Percentiles rank a stretch among this genome's conserved stretches.
phyloP scores from a whole-genome alignment of 371 early-diverging fungal species.

The Fennellomyces sp. region DNA sequence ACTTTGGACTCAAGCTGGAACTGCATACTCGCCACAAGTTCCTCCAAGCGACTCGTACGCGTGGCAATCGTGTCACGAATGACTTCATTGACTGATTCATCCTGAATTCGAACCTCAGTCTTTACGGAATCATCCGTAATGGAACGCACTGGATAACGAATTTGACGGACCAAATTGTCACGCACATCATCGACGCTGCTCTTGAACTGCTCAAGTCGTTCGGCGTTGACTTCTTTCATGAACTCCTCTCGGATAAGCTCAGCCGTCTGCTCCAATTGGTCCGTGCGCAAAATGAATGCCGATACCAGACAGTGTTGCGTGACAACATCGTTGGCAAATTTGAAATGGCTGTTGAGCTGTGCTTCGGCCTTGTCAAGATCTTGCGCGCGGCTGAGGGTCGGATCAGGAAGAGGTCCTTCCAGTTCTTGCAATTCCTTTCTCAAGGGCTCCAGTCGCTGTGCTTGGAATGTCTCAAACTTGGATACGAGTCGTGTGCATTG shows the following conservation, averaged over 20 bases:
- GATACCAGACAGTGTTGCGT: constrained; percentile 23
- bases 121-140: constrained; percentile 29
- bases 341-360: constrained; percentile 13
- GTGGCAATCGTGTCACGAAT: constrained; percentile 39
- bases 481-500: not conserved
- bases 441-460: not conserved
- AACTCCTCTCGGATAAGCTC: constrained; percentile 35
- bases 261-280: constrained; percentile 29
- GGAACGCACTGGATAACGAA: constrained; percentile 35
- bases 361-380: constrained; percentile 16
- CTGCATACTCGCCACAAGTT: constrained; percentile 30
- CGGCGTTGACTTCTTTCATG: constrained; percentile 14
- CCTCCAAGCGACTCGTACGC: constrained; percentile 21
- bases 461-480: not conserved
- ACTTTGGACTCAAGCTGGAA: constrained; percentile 34
- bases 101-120: constrained; percentile 28
- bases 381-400: constrained; percentile 13
- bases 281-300: constrained; percentile 16
- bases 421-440: not conserved
- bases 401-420: not conserved
- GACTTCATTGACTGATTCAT: constrained; percentile 38
- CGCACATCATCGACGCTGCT: constrained; percentile 33
- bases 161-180: constrained; percentile 19
- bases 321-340: constrained; percentile 25
- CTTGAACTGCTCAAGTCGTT: constrained; percentile 35